Evolutionary conservation across 2,329 filamentous ascomycete genomes (phyloP).

Genomic region (Ilyonectria destructans): DNA sequence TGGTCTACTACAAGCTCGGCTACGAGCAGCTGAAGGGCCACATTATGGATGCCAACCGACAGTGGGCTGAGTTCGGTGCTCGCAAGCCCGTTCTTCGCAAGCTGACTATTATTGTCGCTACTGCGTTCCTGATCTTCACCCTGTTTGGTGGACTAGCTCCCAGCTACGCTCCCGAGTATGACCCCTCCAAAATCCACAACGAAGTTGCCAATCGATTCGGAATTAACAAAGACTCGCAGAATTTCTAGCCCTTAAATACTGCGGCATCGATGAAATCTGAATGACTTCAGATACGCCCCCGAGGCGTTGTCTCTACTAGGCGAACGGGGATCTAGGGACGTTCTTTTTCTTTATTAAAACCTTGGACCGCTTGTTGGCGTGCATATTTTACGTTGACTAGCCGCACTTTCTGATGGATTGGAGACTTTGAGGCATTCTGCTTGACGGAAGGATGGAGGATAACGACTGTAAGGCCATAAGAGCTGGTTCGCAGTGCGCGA

Average conservation of each 20-base stretch:
- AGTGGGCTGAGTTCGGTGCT: conserved; percentile 90
- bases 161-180: conserved; percentile 70
- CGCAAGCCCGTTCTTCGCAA: conserved; percentile 85
- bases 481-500: conserved; percentile 57
- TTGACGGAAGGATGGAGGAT: conserved; percentile 49
- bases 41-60: conserved; percentile 78
- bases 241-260: conserved; percentile 37
- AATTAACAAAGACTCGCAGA: conserved; percentile 51
- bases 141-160: conserved; percentile 80
- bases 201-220: conserved; percentile 68
- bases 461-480: conserved; percentile 57
- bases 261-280: conserved; percentile 36
- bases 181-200: conserved; percentile 65
- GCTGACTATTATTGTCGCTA: conserved; percentile 77
- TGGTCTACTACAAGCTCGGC: conserved; percentile 88
- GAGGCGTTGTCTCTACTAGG: conserved; percentile 50
- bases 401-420: conserved; percentile 49
- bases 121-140: conserved; percentile 77
- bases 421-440: conserved; percentile 52
- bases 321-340: conserved; percentile 53
- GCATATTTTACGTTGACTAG: conserved; percentile 46
- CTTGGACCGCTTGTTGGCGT: conserved; percentile 45
- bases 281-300: conserved; percentile 27
- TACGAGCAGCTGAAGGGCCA: conserved; percentile 88
- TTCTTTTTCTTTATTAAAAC: conserved; percentile 44